Evolutionary conservation across 2,329 filamentous ascomycete genomes (phyloP), one percentile per base, ranked within the genome.

Genomic region (Alternaria triticimaculans): DNA sequence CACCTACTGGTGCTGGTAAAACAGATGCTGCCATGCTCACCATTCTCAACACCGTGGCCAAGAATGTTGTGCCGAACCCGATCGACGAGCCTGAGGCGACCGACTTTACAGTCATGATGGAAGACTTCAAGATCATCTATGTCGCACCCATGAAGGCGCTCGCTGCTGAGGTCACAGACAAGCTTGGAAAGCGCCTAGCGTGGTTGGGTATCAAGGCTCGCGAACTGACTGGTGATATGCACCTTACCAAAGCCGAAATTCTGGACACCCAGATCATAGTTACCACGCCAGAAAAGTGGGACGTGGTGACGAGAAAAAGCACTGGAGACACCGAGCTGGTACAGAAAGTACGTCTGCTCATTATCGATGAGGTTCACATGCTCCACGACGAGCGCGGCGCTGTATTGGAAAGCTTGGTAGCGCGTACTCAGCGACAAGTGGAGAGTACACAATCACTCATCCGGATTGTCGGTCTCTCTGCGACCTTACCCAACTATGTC

Each of bases 291-390:
- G 96, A 99, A 82, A 99, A 99, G 81, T 99, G 96, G 96, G 96
- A 99, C 78, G 96, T 99, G 1, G 93, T 99, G 6, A 99, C 96
- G 4, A 88, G 96, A 65, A 99, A 98, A 81, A 96, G 95, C 60
- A 98, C 94, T 1, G 96, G 96, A 15, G 96, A 99, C 77, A 98
- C 96, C 0, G 96, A 98, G 77, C 87, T 99, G 4, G 96, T 99
- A 14, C 96, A 99, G 74, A 99, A 99, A 78, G 96, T 99, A 23
- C 89, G 95, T 11, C 85, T 99, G 2, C 87, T 99, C 64, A 98
- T 99, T 74, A 98, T 99, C 66, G 96, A 99, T 80, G 96, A 99
- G 82, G 96, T 99, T 1, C 96, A 99, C 77, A 99, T 99, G 96
- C 90, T 99, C 73, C 96, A 99, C 75, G 96, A 99, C 78, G 96